phyloP scores from a whole-genome alignment of 2,329 filamentous ascomycete genomes.

The Remersonia thermophila region DNA sequence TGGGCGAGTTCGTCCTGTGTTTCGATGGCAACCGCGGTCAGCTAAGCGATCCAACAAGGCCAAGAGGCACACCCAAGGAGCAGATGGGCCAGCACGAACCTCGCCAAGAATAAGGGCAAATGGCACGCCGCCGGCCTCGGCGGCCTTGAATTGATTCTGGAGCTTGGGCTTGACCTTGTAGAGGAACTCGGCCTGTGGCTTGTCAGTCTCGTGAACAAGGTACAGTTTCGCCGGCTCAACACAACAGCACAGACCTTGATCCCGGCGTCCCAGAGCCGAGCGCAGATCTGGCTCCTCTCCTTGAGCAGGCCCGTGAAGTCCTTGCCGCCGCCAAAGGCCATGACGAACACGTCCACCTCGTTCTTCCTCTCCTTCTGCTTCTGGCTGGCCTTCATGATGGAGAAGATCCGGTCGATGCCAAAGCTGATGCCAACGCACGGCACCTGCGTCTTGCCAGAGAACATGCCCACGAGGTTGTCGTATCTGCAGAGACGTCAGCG shows the following conservation, averaged over 20 bases:
- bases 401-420: slow-evolving; percentile 90
- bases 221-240: not conserved
- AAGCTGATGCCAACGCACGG: slow-evolving; percentile 90
- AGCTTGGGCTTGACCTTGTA: slow-evolving; percentile 89
- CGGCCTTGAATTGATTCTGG: slow-evolving; percentile 80
- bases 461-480: slow-evolving; percentile 90
- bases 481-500: slow-evolving; percentile 33
- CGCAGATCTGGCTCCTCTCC: slow-evolving; percentile 31
- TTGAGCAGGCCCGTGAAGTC: slow-evolving; percentile 67
- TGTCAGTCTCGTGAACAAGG: not conserved
- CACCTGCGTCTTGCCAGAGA: slow-evolving; percentile 66
- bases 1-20: slow-evolving; percentile 59
- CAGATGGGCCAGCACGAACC: slow-evolving; percentile 7
- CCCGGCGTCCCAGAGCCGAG: slow-evolving; percentile 65
- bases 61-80: not conserved
- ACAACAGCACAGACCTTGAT: slow-evolving; percentile 61
- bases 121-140: slow-evolving; percentile 66
- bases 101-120: slow-evolving; percentile 84
- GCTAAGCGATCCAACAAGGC: too few relatives aligned
- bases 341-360: slow-evolving; percentile 83
- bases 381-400: slow-evolving; percentile 68
- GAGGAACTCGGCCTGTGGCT: slow-evolving; percentile 57
- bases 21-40: not conserved
- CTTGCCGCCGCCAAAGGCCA: slow-evolving; percentile 85
- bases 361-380: slow-evolving; percentile 46